Evolutionary conservation across 768 basidiomycete species (phyloP).

Genomic region (Termitomyces bulborhizus): DNA sequence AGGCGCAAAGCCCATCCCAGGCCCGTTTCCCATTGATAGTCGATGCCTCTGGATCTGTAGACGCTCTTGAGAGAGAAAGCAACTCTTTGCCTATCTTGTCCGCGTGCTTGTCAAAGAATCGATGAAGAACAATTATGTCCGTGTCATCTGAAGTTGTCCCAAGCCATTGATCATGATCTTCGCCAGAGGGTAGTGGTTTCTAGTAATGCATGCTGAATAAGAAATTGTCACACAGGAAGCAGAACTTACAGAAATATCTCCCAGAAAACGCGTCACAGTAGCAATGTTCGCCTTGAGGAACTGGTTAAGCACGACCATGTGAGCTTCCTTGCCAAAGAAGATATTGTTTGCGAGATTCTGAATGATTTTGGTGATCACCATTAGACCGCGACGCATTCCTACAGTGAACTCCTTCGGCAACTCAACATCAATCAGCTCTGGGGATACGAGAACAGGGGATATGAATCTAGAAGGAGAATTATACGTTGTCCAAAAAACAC

Average conservation of each 20-base stretch:
- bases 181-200: constrained; percentile 34
- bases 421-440: constrained; percentile 80
- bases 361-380: constrained; percentile 86
- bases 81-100: constrained; percentile 87
- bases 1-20: constrained; percentile 76
- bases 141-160: constrained; percentile 79
- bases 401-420: constrained; percentile 54
- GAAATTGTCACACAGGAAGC: background rate
- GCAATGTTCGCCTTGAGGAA: constrained; percentile 69
- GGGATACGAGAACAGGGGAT: constrained; percentile 84
- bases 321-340: constrained; percentile 85
- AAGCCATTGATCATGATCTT: constrained; percentile 67
- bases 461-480: constrained; percentile 58
- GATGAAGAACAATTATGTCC: constrained; percentile 75
- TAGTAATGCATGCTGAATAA: constrained; percentile 10
- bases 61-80: constrained; percentile 61
- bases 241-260: constrained; percentile 59
- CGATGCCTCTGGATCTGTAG: constrained; percentile 48
- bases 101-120: constrained; percentile 79
- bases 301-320: constrained; percentile 76
- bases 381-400: constrained; percentile 69
- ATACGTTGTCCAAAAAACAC: background rate
- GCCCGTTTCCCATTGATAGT: constrained; percentile 67
- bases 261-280: constrained; percentile 71
- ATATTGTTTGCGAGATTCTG: constrained; percentile 95